Conservation (phyloP, 352 stramenopile genomes). For the Phytophthora chlamydospora region DNA sequence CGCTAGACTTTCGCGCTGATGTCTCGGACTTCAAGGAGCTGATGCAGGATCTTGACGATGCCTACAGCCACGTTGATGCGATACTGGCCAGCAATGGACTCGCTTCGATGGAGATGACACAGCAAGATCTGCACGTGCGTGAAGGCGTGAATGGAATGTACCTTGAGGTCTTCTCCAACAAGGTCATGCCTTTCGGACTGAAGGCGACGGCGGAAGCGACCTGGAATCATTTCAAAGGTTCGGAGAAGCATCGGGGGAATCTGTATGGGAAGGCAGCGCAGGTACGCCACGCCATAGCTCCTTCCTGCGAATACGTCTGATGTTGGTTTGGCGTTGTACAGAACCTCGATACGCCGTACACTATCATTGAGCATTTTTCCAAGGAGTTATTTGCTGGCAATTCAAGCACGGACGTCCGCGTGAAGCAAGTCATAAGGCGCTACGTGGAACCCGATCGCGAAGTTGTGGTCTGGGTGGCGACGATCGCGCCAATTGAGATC, state of each 20-base stretch:
- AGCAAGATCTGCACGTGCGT: constrained; percentile 17
- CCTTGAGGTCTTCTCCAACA: constrained; percentile 22
- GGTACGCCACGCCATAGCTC: constrained; percentile 5
- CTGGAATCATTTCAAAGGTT: constrained; percentile 29
- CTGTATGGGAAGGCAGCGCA: constrained; percentile 22
- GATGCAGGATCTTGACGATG: constrained; percentile 14
- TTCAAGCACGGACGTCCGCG: constrained; percentile 32
- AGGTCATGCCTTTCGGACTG: constrained; percentile 23
- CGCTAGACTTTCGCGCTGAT: constrained; percentile 20
- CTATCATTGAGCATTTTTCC: constrained; percentile 43
- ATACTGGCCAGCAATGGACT: constrained; percentile 19
- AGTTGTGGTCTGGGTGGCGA: constrained; percentile 35
- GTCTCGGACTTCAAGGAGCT: constrained; percentile 23
- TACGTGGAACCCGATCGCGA: constrained; percentile 34
- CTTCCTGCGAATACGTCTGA: not conserved
- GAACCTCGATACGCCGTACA: constrained; percentile 31
- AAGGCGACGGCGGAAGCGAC: constrained; percentile 4
- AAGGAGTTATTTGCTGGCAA: constrained; percentile 37
- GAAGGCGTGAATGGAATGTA: constrained; percentile 9
- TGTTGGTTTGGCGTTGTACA: constrained; percentile 7
- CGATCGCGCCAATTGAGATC: constrained; percentile 29
- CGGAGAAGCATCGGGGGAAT: constrained; percentile 21
- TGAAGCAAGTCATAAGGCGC: constrained; percentile 31
- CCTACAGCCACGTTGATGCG: constrained; percentile 7
- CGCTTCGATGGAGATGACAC: constrained; percentile 1